These are phyloP conservation scores for Phytophthora meadii DNA, from an alignment of 352 stramenopile species.

Conservation along the genomic window DNA sequence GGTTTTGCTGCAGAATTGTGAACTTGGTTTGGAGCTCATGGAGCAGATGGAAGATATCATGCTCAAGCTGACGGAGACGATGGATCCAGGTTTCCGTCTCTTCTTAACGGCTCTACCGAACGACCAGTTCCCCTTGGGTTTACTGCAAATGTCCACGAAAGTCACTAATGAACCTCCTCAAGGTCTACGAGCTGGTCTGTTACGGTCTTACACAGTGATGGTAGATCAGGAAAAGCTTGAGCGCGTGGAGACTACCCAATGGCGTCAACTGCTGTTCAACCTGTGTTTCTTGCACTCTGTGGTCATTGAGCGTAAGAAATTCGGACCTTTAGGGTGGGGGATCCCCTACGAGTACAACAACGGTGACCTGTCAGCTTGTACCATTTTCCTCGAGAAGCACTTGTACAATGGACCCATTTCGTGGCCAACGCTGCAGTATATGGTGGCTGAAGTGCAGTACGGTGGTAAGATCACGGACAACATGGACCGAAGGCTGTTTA, in stretches of 20 bases:
- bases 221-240: conserved; percentile 99
- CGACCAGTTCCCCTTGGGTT: conserved; percentile 95
- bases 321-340: conserved; percentile 97
- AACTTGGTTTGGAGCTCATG: conserved; percentile 98
- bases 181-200: conserved; percentile 94
- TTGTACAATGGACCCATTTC: conserved; percentile 98
- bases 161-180: conserved; percentile 98
- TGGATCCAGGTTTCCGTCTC: conserved; percentile 96
- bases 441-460: conserved; percentile 99
- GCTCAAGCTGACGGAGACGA: conserved; percentile 94
- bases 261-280: conserved; percentile 97
- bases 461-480: conserved; percentile 99
- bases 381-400: conserved; percentile 99
- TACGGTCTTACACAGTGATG: conserved; percentile 98
- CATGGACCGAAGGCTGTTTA: conserved; percentile 97
- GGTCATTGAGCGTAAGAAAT: conserved; percentile 99
- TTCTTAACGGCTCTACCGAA: conserved; percentile 98
- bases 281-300: conserved; percentile 99
- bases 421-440: conserved; percentile 99
- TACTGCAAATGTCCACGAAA: conserved; percentile 99
- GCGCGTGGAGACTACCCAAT: conserved; percentile 96
- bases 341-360: conserved; percentile 99
- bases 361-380: conserved; percentile 97
- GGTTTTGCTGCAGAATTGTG: conserved; percentile 98
- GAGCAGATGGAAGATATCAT: conserved; percentile 98